These are phyloP conservation scores for Paecilomyces niveus DNA, from an alignment of 2,329 filamentous ascomycete species.

Conservation along the genomic window DNA sequence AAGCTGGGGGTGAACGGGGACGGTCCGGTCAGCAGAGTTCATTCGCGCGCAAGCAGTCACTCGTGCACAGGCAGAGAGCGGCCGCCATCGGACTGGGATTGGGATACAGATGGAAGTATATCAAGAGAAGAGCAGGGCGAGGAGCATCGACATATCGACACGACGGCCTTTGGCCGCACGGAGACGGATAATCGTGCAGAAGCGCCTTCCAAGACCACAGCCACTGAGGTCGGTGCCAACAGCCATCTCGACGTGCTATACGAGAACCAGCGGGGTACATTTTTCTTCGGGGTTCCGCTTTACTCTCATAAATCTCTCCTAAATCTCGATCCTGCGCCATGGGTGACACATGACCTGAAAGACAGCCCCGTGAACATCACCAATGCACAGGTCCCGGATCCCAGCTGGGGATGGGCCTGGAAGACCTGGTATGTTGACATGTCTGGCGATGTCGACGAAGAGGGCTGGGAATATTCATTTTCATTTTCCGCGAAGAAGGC, in stretches of 20 bases:
- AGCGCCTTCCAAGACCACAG: background rate
- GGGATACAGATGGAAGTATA: slow-evolving; percentile 6
- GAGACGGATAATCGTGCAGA: background rate
- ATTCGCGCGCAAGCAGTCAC: background rate
- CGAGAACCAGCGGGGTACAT: slow-evolving; percentile 88
- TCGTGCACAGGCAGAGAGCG: background rate
- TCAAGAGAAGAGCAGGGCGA: background rate
- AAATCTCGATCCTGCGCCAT: slow-evolving; percentile 75
- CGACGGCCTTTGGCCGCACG: slow-evolving; percentile 10
- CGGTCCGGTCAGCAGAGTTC: background rate
- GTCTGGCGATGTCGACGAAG: slow-evolving; percentile 77
- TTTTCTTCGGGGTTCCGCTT: slow-evolving; percentile 81
- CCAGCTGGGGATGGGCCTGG: slow-evolving; percentile 88
- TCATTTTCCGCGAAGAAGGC: slow-evolving; percentile 66
- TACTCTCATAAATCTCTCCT: slow-evolving; percentile 83
- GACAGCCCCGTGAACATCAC: slow-evolving; percentile 62
- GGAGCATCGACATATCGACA: slow-evolving; percentile 8
- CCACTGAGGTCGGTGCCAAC: background rate
- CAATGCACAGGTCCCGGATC: slow-evolving; percentile 88
- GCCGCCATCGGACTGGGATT: background rate
- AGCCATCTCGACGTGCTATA: slow-evolving; percentile 77
- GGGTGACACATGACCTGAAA: slow-evolving; percentile 63
- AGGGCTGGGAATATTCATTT: slow-evolving; percentile 95
- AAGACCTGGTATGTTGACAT: slow-evolving; percentile 65
- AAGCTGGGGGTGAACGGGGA: slow-evolving; percentile 43